Evolutionary conservation across 78 protist species (phyloP).

Genomic region (Pigoraptor vietnamica): DNA sequence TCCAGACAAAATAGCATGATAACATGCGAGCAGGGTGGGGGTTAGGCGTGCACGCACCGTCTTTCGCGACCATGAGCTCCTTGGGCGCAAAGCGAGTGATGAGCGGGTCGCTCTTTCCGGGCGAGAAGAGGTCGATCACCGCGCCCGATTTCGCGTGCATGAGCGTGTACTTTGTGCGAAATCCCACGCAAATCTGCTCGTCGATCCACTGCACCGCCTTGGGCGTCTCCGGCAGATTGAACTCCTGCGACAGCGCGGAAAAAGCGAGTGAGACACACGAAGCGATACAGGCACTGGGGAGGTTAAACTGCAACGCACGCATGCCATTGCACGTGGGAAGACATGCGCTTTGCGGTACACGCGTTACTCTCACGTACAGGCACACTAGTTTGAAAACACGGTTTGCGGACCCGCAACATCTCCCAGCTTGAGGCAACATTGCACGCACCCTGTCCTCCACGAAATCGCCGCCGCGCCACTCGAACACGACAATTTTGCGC

Average conservation of each 20-base stretch:
- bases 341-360: background rate
- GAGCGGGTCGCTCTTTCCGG: background rate
- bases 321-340: background rate
- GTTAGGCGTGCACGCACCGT: no score
- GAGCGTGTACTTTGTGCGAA: background rate
- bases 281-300: background rate
- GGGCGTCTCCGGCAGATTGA: background rate
- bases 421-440: no score
- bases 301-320: background rate
- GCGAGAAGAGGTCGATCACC: background rate
- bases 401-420: background rate
- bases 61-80: background rate
- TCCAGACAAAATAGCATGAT: no score
- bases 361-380: background rate
- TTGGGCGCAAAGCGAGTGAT: background rate
- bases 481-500: background rate
- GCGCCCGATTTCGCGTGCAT: background rate
- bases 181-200: background rate
- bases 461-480: background rate
- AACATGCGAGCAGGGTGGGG: no score
- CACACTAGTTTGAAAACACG: background rate
- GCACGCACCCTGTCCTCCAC: slow-evolving; percentile 3
- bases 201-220: background rate
- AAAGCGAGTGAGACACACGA: background rate
- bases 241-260: background rate